Conservation (phyloP, 108 stramenopile species). For the Cyclotella distinguenda region DNA sequence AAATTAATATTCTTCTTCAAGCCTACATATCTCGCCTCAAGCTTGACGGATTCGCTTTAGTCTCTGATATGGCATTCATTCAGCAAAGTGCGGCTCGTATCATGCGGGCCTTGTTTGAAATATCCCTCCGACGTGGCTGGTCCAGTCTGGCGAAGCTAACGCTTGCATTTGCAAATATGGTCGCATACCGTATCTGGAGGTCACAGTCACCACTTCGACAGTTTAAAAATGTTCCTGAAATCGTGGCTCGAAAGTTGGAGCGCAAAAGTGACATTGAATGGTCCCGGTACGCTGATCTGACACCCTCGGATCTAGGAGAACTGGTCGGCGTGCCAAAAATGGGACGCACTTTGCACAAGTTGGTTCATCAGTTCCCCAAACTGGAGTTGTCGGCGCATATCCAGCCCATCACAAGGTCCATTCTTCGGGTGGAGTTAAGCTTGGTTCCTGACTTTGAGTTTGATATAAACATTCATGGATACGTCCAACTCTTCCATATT, state of each 20-base stretch:
- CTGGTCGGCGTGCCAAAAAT: conserved; percentile 96
- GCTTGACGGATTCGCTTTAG: conserved; percentile 98
- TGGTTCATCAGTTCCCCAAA: conserved; percentile 96
- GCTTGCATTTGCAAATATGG: conserved; percentile 94
- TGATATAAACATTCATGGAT: conserved; percentile 91
- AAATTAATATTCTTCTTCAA: conserved; percentile 98
- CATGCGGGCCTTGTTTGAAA: conserved; percentile 96
- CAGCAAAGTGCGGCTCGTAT: conserved; percentile 97
- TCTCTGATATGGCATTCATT: conserved; percentile 98
- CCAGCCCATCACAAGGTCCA: conserved; percentile 95
- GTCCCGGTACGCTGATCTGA: conserved; percentile 93
- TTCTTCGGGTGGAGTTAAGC: conserved; percentile 92
- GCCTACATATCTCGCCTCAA: conserved; percentile 97
- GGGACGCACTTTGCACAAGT: conserved; percentile 94
- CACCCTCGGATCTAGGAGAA: conserved; percentile 95
- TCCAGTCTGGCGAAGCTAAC: conserved; percentile 88
- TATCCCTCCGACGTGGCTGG: conserved; percentile 94
- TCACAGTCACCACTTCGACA: conserved; percentile 97
- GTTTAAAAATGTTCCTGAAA: conserved; percentile 90
- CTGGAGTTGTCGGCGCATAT: conserved; percentile 93
- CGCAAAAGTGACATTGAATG: conserved; percentile 94
- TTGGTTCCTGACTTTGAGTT: conserved; percentile 92
- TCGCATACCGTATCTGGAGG: conserved; percentile 91
- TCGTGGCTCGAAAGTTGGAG: conserved; percentile 94
- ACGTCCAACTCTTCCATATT: conserved; percentile 89